Evolutionary conservation across 2,329 filamentous ascomycete species (phyloP).

Genomic region (Pseudogymnoascus sp.): DNA sequence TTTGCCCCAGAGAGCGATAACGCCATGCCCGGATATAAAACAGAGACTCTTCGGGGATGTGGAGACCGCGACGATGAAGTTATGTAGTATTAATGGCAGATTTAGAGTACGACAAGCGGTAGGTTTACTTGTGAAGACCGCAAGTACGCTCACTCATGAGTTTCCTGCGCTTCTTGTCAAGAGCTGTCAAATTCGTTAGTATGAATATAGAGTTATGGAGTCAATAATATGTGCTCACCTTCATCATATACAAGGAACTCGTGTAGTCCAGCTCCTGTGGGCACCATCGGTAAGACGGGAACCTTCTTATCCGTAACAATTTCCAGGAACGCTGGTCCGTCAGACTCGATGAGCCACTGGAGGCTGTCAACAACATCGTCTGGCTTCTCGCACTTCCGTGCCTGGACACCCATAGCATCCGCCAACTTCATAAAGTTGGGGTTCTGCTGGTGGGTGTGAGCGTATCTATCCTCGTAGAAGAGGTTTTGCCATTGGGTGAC

Average conservation of each 20-base stretch:
- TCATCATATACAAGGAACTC: slow-evolving; percentile 88
- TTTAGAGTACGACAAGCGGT: not conserved
- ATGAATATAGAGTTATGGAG: slow-evolving; percentile 14
- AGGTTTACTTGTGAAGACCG: slow-evolving; percentile 37
- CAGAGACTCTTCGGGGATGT: slow-evolving; percentile 6
- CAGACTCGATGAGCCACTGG: slow-evolving; percentile 79
- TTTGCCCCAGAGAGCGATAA: slow-evolving; percentile 7
- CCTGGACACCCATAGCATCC: slow-evolving; percentile 82
- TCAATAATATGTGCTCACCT: slow-evolving; percentile 40
- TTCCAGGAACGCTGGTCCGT: slow-evolving; percentile 89
- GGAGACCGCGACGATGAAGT: slow-evolving; percentile 1
- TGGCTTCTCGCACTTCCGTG: slow-evolving; percentile 61
- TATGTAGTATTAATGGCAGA: slow-evolving; percentile 9
- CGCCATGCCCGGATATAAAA: slow-evolving; percentile 6
- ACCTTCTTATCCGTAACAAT: slow-evolving; percentile 87
- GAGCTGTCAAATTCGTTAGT: slow-evolving; percentile 43
- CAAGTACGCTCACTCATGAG: slow-evolving; percentile 56
- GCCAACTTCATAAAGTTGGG: slow-evolving; percentile 93
- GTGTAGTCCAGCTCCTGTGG: slow-evolving; percentile 74
- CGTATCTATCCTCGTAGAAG: slow-evolving; percentile 89
- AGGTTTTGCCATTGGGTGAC: slow-evolving; percentile 97
- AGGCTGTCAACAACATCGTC: slow-evolving; percentile 70
- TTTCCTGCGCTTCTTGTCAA: slow-evolving; percentile 58
- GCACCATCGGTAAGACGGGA: slow-evolving; percentile 96
- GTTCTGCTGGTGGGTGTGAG: slow-evolving; percentile 89